Base-by-base conservation (phyloP, 805 yeast genomes). In the Candida sphagnicola region DNA sequence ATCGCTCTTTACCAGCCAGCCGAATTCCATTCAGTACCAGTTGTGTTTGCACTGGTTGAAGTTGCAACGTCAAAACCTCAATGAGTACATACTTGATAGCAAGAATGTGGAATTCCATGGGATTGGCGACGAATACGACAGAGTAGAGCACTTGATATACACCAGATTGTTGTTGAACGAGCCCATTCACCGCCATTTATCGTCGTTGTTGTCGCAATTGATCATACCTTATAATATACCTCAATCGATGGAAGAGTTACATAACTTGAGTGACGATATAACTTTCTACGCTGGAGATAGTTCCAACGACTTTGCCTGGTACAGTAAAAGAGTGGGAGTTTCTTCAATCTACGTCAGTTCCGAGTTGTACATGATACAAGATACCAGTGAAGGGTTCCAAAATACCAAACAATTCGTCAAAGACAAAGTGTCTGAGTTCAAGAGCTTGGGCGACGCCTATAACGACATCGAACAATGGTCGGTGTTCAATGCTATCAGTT, bases 291-390 rank as follows among this genome's bases (percentile, higher is more conserved):
- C 95, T 0, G 93, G 90, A 8, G 97, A 90, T 55, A 53, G 60
- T 38, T 75, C 93, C 15, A 80, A 80, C 47, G 96, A 88, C 58
- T 81, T 85, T 56, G 83, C 87, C 3, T 91, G 99, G 99, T 91
- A 91, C 59, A 69, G 95, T n/a, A 85, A 89, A 54, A 70, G 99
- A 47, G 65, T 83, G 12, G 74, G 85, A 6, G 56, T 91, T 12
- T 74, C 85, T 17, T 70, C 84, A 2, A 74, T 84, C 2, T 87
- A 85, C 57, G 84, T 85, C 2, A 76, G 82, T 28, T 65, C 84
- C 28, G 97, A 91, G 58, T 63, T 87, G 44, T 87, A 77, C 64
- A 84, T 83, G 93, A 66, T 86, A 31, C 82, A 75, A 48, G 97
- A 91, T 58, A 67, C 66, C 16, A 80, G 91, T 15, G 51, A 55